Evolutionary conservation across 768 basidiomycete genomes (phyloP).

Genomic region (Boletus tylopilopsis): DNA sequence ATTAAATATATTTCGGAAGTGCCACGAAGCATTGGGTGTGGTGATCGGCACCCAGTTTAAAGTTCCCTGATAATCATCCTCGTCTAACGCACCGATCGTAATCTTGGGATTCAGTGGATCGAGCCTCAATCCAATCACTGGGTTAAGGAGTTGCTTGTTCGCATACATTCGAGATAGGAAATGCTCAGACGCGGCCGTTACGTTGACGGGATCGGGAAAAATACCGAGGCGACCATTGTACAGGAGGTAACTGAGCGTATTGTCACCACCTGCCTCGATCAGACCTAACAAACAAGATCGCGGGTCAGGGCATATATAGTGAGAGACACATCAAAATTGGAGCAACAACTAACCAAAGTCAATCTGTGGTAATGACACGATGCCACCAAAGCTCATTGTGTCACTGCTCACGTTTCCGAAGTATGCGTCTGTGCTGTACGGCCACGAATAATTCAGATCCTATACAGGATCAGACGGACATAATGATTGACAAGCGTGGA

Average conservation of each 20-base stretch:
- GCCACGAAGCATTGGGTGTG: conserved; percentile 14
- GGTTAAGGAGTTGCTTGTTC: conserved; percentile 17
- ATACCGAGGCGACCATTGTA: conserved; percentile 21
- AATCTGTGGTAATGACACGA: conserved; percentile 10
- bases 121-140: conserved; percentile 20
- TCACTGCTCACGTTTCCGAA: conserved; percentile 14
- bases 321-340: neutral
- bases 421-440: conserved; percentile 4
- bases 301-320: neutral
- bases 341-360: conserved; percentile 10
- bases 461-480: neutral
- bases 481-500: neutral
- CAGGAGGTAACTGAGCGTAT: conserved; percentile 14
- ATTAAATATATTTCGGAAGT: conserved; percentile 2
- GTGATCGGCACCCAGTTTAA: conserved; percentile 20
- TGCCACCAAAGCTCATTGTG: conserved; percentile 14
- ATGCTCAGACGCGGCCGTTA: conserved; percentile 15
- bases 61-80: conserved; percentile 17
- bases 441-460: conserved; percentile 13
- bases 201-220: conserved; percentile 20
- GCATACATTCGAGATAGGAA: conserved; percentile 12
- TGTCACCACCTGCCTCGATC: conserved; percentile 15
- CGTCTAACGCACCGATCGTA: conserved; percentile 24
- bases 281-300: conserved; percentile 1
- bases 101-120: conserved; percentile 25